phyloP scores from a whole-genome alignment of 805 yeast species.

The Nakazawaea laoshanensis region DNA sequence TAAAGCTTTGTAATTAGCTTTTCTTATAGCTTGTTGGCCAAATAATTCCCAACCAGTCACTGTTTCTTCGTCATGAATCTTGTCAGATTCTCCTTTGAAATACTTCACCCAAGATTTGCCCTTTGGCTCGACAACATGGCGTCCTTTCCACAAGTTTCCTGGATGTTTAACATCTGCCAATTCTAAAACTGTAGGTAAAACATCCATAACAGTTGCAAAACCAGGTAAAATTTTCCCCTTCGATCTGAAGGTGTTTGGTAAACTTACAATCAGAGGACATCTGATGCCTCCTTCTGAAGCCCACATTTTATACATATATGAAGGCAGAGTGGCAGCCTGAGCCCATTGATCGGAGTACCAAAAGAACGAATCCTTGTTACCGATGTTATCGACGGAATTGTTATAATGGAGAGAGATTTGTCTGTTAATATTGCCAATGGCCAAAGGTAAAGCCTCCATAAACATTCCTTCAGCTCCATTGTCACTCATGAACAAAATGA shows the following conservation, averaged over 20 bases:
- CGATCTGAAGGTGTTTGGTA: slow-evolving; percentile 24
- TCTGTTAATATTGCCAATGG: slow-evolving; percentile 18
- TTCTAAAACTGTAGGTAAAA: slow-evolving; percentile 47
- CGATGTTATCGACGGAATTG: slow-evolving; percentile 38
- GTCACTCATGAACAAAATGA: slow-evolving; percentile 53
- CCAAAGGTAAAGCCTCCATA: slow-evolving; percentile 45
- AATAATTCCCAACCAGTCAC: slow-evolving; percentile 52
- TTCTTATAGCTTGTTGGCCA: slow-evolving; percentile 47
- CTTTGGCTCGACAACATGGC: slow-evolving; percentile 32
- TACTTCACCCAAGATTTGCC: slow-evolving; percentile 38
- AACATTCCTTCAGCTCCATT: slow-evolving; percentile 60
- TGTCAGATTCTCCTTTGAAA: slow-evolving; percentile 19
- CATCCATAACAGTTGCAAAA: slow-evolving; percentile 53
- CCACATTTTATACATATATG: slow-evolving; percentile 47
- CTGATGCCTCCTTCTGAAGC: slow-evolving; percentile 54
- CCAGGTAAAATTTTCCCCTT: slow-evolving; percentile 25
- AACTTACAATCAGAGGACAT: slow-evolving; percentile 42
- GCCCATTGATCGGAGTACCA: slow-evolving; percentile 55
- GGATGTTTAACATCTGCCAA: slow-evolving; percentile 38
- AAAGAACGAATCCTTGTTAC: slow-evolving; percentile 36
- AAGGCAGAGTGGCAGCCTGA: slow-evolving; percentile 53
- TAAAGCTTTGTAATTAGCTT: slow-evolving; percentile 39
- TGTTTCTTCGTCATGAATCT: slow-evolving; percentile 31
- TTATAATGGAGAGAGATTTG: slow-evolving; percentile 27
- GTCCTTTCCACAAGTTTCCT: slow-evolving; percentile 28